These are phyloP conservation scores for Hexamita inflata DNA, from an alignment of 208 protist species.

Conservation along the genomic window DNA sequence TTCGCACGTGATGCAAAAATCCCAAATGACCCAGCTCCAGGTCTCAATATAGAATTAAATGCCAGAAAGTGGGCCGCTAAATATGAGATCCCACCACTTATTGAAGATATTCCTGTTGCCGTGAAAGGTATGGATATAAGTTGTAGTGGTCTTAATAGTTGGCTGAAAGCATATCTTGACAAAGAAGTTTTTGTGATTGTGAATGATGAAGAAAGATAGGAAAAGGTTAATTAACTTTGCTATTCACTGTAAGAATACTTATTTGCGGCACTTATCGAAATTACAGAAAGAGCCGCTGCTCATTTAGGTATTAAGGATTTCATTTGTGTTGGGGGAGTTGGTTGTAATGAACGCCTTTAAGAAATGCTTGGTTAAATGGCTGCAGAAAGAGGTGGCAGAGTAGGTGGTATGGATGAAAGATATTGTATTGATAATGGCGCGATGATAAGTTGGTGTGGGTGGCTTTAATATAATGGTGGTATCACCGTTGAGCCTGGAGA, in stretches of 20 bases:
- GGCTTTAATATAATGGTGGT: too few species aligned
- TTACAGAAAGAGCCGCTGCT: slow-evolving; percentile 94
- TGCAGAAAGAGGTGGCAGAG: slow-evolving; percentile 27
- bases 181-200: not conserved
- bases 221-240: too few species aligned
- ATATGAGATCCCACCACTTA: too few species aligned
- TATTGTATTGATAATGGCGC: slow-evolving; percentile 99
- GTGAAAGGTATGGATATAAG: slow-evolving; percentile 59
- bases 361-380: slow-evolving; percentile 47
- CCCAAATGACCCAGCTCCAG: slow-evolving; percentile 90
- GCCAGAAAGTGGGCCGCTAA: slow-evolving; percentile 58
- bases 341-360: slow-evolving; percentile 60
- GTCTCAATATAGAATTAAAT: slow-evolving; percentile 94
- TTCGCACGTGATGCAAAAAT: slow-evolving; percentile 73
- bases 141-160: slow-evolving; percentile 45
- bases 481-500: too few species aligned
- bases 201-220: too few species aligned
- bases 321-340: slow-evolving; percentile 94
- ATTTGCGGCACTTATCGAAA: slow-evolving; percentile 95
- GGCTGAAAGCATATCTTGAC: slow-evolving; percentile 23
- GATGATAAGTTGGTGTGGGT: slow-evolving; percentile 96
- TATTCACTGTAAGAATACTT: slow-evolving; percentile 90
- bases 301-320: slow-evolving; percentile 76
- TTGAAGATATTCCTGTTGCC: slow-evolving; percentile 33
- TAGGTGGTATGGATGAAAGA: slow-evolving; percentile 71